Base-by-base conservation (phyloP, 805 yeast genomes). In the Pichia nakasei region DNA sequence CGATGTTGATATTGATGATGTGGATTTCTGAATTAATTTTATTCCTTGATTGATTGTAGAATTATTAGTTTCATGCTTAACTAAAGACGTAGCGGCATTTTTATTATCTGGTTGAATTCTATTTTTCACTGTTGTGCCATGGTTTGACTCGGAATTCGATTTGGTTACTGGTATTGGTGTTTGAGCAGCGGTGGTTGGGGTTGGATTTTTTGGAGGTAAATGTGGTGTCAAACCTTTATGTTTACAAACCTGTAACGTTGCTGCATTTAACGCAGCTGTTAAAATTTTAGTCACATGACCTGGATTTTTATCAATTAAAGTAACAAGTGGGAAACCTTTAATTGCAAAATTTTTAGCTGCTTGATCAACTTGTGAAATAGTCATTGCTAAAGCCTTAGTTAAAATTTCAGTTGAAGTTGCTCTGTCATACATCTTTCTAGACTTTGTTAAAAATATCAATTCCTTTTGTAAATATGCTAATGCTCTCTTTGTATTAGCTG, bases 351-450 rank as follows among this genome's bases (percentile, higher is more conserved):
- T 80, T 54, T 88, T 85, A 0, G 95, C 95, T 8, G 89, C 89
- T 52, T 81, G 89, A 46, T 84, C 82, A 9, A 85, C 91, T 59
- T 85, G 93, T 11, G 94, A 91, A 49, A 89, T 87, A 0, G 96
- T 91, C 68, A 89, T 84, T 3, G 96, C 96, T 52, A 89, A 70
- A 1, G 96, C 96, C 54, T 85, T 88, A 9, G 96, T 89, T 53
- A 89, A 69, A 43, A 88, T 78, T 47, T 80, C 85, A 0, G 96
- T 85, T 41, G 91, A 86, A 7, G 87, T 78, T 22, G 83, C 88
- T 34, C 86, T 85, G 46, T 83, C 86, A 47, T 81, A 76, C 47
- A 86, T 77, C 52, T 77, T 82, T 48, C 88, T 68, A 44, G 83
- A 85, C 55, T 85, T 85, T 27, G 94, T 83, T 45, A 89, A 73